A percentile compares a stretch with the other conserved stretches of the same genome.
Conservation (phyloP, 2,329 filamentous ascomycete genomes). For the Lecanicillium sp. region DNA sequence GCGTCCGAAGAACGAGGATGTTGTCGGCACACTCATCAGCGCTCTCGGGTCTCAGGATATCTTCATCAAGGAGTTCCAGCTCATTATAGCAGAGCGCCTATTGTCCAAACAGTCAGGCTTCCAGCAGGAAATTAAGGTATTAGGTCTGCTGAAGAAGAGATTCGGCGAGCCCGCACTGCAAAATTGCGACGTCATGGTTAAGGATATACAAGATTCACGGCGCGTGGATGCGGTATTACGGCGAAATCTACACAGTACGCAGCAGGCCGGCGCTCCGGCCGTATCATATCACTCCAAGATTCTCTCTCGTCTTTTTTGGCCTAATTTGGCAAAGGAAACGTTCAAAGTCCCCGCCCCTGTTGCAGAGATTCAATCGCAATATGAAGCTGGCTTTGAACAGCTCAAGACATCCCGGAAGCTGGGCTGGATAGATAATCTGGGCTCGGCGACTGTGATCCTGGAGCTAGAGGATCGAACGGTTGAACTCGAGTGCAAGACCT, state of each 20-base stretch:
- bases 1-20: conserved; percentile 80
- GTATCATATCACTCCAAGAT: conserved; percentile 70
- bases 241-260: conserved; percentile 27
- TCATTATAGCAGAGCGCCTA: conserved; percentile 78
- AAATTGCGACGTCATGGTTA: conserved; percentile 95
- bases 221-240: conserved; percentile 65
- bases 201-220: conserved; percentile 79
- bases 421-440: conserved; percentile 79
- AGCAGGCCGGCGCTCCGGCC: conserved; percentile 15
- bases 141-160: conserved; percentile 80
- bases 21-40: conserved; percentile 83
- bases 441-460: conserved; percentile 72
- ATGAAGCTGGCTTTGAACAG: conserved; percentile 68
- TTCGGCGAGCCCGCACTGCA: conserved; percentile 84
- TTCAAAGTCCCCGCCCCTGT: conserved; percentile 60
- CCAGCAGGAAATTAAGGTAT: conserved; percentile 72
- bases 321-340: conserved; percentile 63
- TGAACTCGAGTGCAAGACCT: conserved; percentile 67
- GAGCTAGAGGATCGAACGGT: conserved; percentile 76
- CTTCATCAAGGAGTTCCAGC: conserved; percentile 92
- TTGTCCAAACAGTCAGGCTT: conserved; percentile 62
- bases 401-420: conserved; percentile 82
- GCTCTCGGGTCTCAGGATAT: conserved; percentile 84
- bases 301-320: conserved; percentile 91
- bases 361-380: conserved; percentile 57